Evolutionary conservation across 2,329 filamentous ascomycete species (phyloP).

Genomic region (Scytalidium lignicola): DNA sequence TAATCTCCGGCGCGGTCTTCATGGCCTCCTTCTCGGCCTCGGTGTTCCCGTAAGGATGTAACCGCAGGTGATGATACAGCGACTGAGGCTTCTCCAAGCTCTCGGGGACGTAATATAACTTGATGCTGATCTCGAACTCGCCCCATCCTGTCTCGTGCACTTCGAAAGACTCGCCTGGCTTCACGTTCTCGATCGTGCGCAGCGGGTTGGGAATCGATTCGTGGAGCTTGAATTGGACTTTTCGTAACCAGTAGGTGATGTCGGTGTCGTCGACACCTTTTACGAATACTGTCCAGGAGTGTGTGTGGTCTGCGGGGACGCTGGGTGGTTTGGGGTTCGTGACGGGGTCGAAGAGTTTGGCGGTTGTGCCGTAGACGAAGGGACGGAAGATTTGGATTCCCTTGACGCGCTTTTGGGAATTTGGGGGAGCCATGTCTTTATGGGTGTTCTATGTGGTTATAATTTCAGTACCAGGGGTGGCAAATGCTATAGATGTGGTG

Average conservation of each 20-base stretch:
- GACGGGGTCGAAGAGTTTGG: slow-evolving; percentile 70
- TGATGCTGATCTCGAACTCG: slow-evolving; percentile 94
- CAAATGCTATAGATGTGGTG: too few relatives aligned
- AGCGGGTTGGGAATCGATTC: slow-evolving; percentile 92
- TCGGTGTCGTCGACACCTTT: slow-evolving; percentile 84
- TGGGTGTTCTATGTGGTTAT: not conserved
- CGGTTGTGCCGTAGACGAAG: slow-evolving; percentile 74
- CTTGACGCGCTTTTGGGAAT: slow-evolving; percentile 57
- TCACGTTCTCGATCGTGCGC: slow-evolving; percentile 72
- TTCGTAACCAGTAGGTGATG: slow-evolving; percentile 91
- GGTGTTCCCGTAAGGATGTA: slow-evolving; percentile 84
- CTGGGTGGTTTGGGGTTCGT: slow-evolving; percentile 72
- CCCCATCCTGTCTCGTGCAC: slow-evolving; percentile 95
- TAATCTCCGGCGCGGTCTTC: slow-evolving; percentile 57
- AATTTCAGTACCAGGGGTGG: too few relatives aligned
- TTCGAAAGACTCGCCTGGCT: slow-evolving; percentile 62
- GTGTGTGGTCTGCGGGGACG: slow-evolving; percentile 86
- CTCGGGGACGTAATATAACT: slow-evolving; percentile 86
- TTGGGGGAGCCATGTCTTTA: slow-evolving; percentile 60
- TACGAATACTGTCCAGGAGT: slow-evolving; percentile 94
- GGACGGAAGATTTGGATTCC: slow-evolving; percentile 59
- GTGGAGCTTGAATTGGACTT: slow-evolving; percentile 97
- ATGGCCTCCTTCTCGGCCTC: slow-evolving; percentile 62
- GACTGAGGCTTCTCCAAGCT: slow-evolving; percentile 91
- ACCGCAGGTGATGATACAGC: slow-evolving; percentile 85